Evolutionary conservation across 2,329 filamentous ascomycete genomes (phyloP), one percentile per base, ranked within the genome.

Genomic region (Trichoderma afroharzianum): DNA sequence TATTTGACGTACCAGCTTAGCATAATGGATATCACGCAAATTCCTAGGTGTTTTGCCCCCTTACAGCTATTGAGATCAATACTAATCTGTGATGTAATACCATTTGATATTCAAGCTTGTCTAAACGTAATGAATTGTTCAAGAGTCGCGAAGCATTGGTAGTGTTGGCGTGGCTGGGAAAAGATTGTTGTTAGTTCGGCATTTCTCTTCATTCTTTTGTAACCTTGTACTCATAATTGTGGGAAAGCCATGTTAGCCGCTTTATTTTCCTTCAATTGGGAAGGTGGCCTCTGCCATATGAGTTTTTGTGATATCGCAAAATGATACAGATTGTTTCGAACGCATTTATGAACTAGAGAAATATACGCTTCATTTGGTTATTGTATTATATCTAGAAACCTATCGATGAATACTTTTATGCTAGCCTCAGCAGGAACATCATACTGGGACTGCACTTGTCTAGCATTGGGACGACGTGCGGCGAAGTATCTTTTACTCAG

Each of bases 231-330:
- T 24, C 11, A 50, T 1, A 12, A 24, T 24, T 5, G 2, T 6
- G 4, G 6, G 6, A 50, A 14, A 3, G 2, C 0, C 47, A 6
- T 21, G 2, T 47, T n/a, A 9, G 4, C 2, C 2, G 3, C 9
- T 24, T 50, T 50, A 14, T 14, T 24, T 24, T 21, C 9, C 21
- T 53, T 53, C 5, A 53, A 24, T 53, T 7, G 1, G 11, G 21
- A 24, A 53, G 4, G 9, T 12, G 3, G 5, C 9, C 21, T 50
- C 47, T 53, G 11, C 21, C 2, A 24, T 7, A 24, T 53, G 11
- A 24, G 47, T 2, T 53, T 53, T 53, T 24, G 4, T 21, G 21
- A 24, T 53, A 24, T 53, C n/a, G 5, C 21, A 3, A 4, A 50
- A 21, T 12, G 4, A 53, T 24, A 24, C 9, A 6, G 11, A 24